Evolutionary conservation across 176 grass and related monocot genomes (phyloP).

Genomic region (Aechmea fasciata): DNA sequence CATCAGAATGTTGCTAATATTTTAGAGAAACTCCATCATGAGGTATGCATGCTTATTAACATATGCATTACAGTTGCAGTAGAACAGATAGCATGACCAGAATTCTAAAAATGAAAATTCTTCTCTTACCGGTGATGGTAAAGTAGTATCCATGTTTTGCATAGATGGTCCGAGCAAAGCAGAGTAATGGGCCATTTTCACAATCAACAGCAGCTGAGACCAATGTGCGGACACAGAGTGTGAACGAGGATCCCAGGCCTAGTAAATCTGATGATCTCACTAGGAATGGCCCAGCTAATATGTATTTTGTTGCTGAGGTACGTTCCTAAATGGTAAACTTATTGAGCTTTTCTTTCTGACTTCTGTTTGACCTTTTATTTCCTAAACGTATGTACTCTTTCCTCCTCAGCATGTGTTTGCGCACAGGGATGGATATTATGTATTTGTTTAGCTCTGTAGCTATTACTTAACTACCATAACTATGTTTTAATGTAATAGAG

Average conservation of each 20-base stretch:
- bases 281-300: slow-evolving; percentile 42
- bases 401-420: neutral
- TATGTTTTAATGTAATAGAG: no score
- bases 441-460: no score
- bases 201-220: slow-evolving; percentile 4
- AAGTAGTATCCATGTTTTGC: slow-evolving; percentile 12
- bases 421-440: no score
- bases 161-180: slow-evolving; percentile 62
- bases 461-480: no score
- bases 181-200: slow-evolving; percentile 42
- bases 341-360: neutral
- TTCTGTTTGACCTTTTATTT: neutral
- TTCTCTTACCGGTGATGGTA: neutral
- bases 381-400: neutral
- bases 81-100: neutral
- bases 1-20: slow-evolving; percentile 84
- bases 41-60: slow-evolving; percentile 31
- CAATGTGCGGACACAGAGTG: neutral
- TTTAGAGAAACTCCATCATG: slow-evolving; percentile 68
- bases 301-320: slow-evolving; percentile 77
- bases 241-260: slow-evolving; percentile 2
- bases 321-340: neutral
- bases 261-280: slow-evolving; percentile 35
- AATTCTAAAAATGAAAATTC: slow-evolving; percentile 3
- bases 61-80: neutral